Evolutionary conservation across 192 early-diverging fungal genomes (phyloP).

Genomic region (Umbelopsis ramanniana): DNA sequence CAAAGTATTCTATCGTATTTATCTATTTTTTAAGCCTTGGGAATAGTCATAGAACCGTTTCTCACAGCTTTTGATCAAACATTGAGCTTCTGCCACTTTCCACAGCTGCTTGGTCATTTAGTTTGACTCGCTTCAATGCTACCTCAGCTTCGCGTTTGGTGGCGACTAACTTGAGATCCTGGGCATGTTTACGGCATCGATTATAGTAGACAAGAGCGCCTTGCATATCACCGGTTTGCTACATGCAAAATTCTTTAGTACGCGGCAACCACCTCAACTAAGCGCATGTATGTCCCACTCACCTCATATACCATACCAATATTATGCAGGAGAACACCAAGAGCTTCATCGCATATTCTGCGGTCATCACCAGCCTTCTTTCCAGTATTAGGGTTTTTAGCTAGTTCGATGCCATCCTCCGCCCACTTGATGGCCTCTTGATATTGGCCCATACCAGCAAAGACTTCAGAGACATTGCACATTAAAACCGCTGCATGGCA

Average conservation of each 20-base stretch:
- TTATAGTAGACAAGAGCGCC: neutral
- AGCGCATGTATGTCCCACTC: conserved; percentile 1
- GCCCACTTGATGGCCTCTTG: conserved; percentile 60
- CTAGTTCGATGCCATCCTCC: conserved; percentile 52
- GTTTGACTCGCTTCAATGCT: conserved; percentile 1
- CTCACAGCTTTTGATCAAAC: conserved; percentile 18
- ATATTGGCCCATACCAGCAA: conserved; percentile 51
- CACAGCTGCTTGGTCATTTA: neutral
- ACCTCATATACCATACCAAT: conserved; percentile 65
- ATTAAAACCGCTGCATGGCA: conserved; percentile 61
- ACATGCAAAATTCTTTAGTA: too few relatives aligned
- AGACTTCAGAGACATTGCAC: conserved; percentile 62
- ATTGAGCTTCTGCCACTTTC: neutral
- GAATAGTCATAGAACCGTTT: neutral
- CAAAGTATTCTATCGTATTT: neutral
- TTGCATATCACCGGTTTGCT: conserved; percentile 2
- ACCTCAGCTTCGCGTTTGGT: conserved; percentile 16
- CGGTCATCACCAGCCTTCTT: conserved; percentile 37
- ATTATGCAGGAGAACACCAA: conserved; percentile 59
- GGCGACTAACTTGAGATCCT: neutral
- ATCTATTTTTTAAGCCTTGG: neutral
- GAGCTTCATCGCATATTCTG: conserved; percentile 53
- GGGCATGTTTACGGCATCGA: conserved; percentile 8
- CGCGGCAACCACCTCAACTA: too few relatives aligned
- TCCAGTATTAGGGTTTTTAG: conserved; percentile 45